Base-by-base conservation (phyloP, 352 stramenopile genomes). In the Phytophthora pluvialis region DNA sequence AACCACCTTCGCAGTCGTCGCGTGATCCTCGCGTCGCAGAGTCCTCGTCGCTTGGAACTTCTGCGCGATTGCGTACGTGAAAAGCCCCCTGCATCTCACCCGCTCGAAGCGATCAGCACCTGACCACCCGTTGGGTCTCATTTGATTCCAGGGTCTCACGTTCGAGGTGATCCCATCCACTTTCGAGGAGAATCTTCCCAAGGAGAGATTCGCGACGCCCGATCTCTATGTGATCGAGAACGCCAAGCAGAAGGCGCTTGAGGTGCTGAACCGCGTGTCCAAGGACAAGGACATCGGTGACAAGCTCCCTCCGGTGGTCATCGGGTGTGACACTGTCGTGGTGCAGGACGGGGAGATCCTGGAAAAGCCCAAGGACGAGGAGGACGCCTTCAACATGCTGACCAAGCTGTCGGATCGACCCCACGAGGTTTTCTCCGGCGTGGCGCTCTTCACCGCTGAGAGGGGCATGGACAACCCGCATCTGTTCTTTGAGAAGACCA, bases 321-420 rank as follows among this genome's bases (percentile, higher is more conserved):
- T 96, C 39, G 90, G 87, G 42, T 97, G 90, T 62, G 90, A 97
- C 64, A 97, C 90, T 1, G 86, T 97, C 26, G 92, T 98, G 12
- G 90, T 96, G 53, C 66, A 88, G 36, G 75, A 94, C 16, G 90
- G 85, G 38, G 69, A 74, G 38, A 97, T 98, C 49, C 72, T 98
- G 15, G 92, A 98, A 58, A 98, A 98, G 70, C 91, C 92, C 15
- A 67, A 73, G 42, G 87, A 96, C 50, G 78, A 94, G 39, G 54
- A 91, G 10, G 78, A 96, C 36, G 92, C 92, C 10, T 89, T 93
- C 35, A 53, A 65, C 21, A 97, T 94, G 81, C 75, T 98, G 7
- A 77, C 50, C 12, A 77, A 74, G 32, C 72, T 97, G 29, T 95
- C 90, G 9, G 74, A 67, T 33, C 71, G 73, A 11, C 78, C 78